Evolutionary conservation across 73 alveolate genomes (phyloP), one percentile per base, ranked within the genome.

Genomic region (Paramecium caudatum): DNA sequence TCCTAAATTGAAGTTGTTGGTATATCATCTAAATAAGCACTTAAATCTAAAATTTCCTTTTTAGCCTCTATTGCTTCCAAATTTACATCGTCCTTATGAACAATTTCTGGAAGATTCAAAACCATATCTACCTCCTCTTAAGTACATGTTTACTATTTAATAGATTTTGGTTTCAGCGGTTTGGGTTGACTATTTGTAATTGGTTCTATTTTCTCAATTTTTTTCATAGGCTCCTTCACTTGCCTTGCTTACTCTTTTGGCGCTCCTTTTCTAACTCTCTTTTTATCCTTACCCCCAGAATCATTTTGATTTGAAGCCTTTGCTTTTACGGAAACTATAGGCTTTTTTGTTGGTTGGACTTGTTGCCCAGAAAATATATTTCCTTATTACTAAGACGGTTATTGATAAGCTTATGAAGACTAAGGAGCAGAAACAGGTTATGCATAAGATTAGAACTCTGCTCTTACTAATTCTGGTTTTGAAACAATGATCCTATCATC

Each of bases 241-340:
- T 62, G 21, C 4, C 84, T 62, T 12, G 85, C 88, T 15, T 32
- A 30, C 43, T 78, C 93, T 23, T 47, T 21, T 0, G 93, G 93
- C 5, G 93, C 93, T 43, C 93, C 93, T 46, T 86, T 86, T 63
- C 93, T 17, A 25, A 86, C 34, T 46, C 93, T 86, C 34, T 63
- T 45, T 62, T 62, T 62, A 41, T 86, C 84, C n/a, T 12, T 37
- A 23, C 23, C 80, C n/a, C 30, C 80, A n/a, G n/a, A n/a, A 19
- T 27, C 30, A 55, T 23, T 55, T 27, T 37, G 45, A 55, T 23
- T 55, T 9, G 80, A 55, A 55, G 30, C 80, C 45, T 55, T 55
- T 1, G 80, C 80, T 55, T 55, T 55, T 9, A 55, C 17, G 10
- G 61, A 47, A 5, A 34, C 48, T 21, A 62, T 55, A 16, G 93